Conservation (phyloP, 306 rosid species). For the Arachis hypogaea region DNA sequence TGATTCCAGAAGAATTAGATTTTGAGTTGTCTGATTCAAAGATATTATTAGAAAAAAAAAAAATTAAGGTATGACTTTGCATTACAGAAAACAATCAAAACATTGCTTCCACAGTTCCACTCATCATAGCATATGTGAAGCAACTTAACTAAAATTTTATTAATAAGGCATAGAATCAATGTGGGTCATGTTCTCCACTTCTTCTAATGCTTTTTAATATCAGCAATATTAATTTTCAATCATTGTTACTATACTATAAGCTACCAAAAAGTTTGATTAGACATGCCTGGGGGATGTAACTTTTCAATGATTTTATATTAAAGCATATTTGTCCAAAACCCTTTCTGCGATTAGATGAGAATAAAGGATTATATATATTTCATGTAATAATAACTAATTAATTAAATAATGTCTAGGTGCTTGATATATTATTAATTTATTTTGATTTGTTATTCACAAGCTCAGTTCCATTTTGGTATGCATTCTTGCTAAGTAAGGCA, state of each 20-base stretch:
- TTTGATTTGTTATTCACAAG: conserved; percentile 5
- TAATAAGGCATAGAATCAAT: conserved; percentile 47
- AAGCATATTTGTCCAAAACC: conserved; percentile 45
- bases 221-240: conserved; percentile 27
- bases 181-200: conserved; percentile 56
- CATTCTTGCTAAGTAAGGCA: conserved; percentile 41
- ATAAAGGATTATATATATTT: conserved; percentile 32
- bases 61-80: background rate
- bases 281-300: conserved; percentile 49
- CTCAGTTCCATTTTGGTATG: conserved; percentile 15
- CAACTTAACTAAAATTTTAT: conserved; percentile 27
- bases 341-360: conserved; percentile 40
- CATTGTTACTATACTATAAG: conserved; percentile 25
- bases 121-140: conserved; percentile 35
- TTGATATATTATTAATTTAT: background rate
- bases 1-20: too few relatives aligned
- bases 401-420: background rate
- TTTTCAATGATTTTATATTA: conserved; percentile 45
- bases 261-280: conserved; percentile 56
- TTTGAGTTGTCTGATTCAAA: too few relatives aligned
- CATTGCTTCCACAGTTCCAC: conserved; percentile 51
- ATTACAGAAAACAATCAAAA: conserved; percentile 16
- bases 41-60: too few relatives aligned
- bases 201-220: conserved; percentile 21
- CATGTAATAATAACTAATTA: background rate